A percentile compares a stretch with the other conserved stretches of the same genome.
Conservation (phyloP, 2,329 filamentous ascomycete genomes). For the Claviceps digitariae region DNA sequence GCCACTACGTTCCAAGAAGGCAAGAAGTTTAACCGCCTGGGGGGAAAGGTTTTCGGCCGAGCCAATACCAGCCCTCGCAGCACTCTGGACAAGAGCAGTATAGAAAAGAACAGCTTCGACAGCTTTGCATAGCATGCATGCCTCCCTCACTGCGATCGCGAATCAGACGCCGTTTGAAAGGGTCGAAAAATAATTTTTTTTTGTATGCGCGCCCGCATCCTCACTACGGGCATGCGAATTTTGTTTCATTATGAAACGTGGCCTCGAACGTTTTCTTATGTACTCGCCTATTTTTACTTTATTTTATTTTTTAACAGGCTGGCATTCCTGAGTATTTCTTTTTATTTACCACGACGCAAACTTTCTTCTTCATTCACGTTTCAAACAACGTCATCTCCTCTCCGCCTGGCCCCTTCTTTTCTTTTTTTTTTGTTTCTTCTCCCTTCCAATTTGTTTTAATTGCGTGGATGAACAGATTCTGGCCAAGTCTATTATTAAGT, state of each 20-base stretch:
- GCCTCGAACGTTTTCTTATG: not conserved
- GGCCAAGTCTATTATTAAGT: not conserved
- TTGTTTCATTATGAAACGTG: not conserved
- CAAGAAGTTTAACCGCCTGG: constrained; percentile 42
- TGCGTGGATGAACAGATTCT: too few relatives aligned
- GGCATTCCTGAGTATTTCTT: not conserved
- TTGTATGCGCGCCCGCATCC: not conserved
- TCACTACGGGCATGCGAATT: not conserved
- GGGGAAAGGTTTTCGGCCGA: constrained; percentile 45
- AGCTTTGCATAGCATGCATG: constrained; percentile 13
- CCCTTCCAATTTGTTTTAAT: not conserved
- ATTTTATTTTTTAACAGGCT: not conserved
- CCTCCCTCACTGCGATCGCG: not conserved
- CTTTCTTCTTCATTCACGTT: not conserved
- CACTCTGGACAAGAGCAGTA: constrained; percentile 38
- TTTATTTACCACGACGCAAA: not conserved
- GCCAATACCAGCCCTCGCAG: constrained; percentile 36
- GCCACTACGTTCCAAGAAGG: constrained; percentile 26
- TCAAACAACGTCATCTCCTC: too few relatives aligned
- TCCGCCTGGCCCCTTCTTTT: not conserved
- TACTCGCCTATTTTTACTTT: not conserved
- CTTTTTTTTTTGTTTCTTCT: not conserved
- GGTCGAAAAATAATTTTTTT: not conserved
- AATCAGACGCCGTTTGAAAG: not conserved
- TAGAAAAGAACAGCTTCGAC: constrained; percentile 32